These are phyloP conservation scores for Rhodotorula sp. DNA, from an alignment of 1,284 basidiomycete species.

Conservation along the genomic window DNA sequence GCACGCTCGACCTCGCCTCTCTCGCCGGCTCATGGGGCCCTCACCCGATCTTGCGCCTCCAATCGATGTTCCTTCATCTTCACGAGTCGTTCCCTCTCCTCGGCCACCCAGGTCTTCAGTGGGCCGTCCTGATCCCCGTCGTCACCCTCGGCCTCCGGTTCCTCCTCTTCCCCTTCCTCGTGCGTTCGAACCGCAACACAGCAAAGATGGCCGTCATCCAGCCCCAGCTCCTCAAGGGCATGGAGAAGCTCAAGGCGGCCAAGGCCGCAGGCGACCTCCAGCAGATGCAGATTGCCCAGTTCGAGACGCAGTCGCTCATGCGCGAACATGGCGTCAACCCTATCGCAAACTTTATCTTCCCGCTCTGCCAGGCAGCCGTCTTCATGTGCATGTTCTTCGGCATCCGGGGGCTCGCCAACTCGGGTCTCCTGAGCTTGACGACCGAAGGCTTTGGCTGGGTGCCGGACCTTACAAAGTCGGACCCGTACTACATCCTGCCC, in stretches of 20 bases:
- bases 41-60: conserved; percentile 40
- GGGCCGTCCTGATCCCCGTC: conserved; percentile 60
- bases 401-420: conserved; percentile 66
- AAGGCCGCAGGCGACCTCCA: conserved; percentile 57
- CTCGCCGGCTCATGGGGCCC: conserved; percentile 36
- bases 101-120: conserved; percentile 44
- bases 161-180: conserved; percentile 66
- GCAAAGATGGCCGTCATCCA: conserved; percentile 67
- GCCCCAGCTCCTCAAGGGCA: conserved; percentile 60
- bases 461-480: conserved; percentile 71
- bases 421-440: conserved; percentile 70
- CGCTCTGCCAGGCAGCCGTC: conserved; percentile 71
- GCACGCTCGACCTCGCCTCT: conserved; percentile 34
- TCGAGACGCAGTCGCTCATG: conserved; percentile 64
- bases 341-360: conserved; percentile 58
- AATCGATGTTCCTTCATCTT: conserved; percentile 39
- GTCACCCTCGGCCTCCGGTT: conserved; percentile 69
- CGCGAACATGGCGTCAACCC: conserved; percentile 68
- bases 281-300: conserved; percentile 57
- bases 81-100: conserved; percentile 39
- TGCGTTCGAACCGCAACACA: conserved; percentile 65
- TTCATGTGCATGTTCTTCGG: conserved; percentile 85
- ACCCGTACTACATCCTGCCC: conserved; percentile 78
- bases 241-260: conserved; percentile 56
- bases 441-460: conserved; percentile 74